Evolutionary conservation across 139 green algal species (phyloP), one percentile per base, ranked within the genome.

Genomic region (Volvox africanus): DNA sequence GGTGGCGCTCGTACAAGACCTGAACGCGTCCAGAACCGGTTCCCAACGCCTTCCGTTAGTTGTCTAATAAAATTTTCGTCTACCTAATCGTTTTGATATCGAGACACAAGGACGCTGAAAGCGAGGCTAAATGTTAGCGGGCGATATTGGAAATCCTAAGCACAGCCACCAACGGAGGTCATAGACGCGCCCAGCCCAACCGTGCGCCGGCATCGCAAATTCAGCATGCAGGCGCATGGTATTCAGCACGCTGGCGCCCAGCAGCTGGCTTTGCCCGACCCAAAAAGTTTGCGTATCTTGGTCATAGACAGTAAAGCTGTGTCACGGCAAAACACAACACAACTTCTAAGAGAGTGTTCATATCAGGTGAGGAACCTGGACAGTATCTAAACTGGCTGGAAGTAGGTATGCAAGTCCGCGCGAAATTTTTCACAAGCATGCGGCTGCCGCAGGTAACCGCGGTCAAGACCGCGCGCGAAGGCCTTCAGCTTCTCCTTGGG

Each of bases 381-480:
- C 44, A 55, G 9, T 55, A 55, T 9, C 5, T 55, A 55, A 55
- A 9, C 44, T 55, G 5, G 44, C 44, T 5, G 44, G 30, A 30
- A 16, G 71, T 36, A 79, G 71, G 26, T 36, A 2, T 35, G 71
- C 71, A 79, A 30, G 30, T 30, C 18, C 30, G 35, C 78, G 36
- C 1, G n/a, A 84, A 62, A 68, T 84, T 61, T 55, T 55, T 9
- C 33, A 61, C 76, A 35, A 61, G 76, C 33, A 19, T 26, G 32
- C 16, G 76, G 76, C 61, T 28, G 9, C 2, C 26, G 75, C 92
- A 97, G 94, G 95, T 96, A 26, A 88, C 82, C 2, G 91, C 92
- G 0, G 92, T 94, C 0, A 90, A 93, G 36, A 94, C 90, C 11
- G 90, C 89, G 26, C 91, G 89, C 36, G 92, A 96, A 50, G 95